phyloP scores from a whole-genome alignment of 2,329 filamentous ascomycete species.

The Cladosporium sp. region DNA sequence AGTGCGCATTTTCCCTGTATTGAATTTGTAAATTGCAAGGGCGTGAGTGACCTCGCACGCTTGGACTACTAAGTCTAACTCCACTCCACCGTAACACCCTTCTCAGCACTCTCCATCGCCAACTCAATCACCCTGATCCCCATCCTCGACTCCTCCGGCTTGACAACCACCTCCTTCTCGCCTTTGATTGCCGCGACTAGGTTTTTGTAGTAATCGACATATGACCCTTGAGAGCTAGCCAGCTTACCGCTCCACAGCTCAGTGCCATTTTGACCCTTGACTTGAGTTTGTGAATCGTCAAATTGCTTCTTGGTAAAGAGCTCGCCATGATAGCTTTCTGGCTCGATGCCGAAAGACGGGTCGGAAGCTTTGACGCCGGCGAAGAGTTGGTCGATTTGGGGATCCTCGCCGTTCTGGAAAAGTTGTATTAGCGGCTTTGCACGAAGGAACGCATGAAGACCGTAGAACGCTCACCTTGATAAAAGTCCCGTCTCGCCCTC shows the following conservation, averaged over 20 bases:
- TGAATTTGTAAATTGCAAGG: no score
- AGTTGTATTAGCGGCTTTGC: not conserved
- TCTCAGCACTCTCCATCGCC: conserved; percentile 38
- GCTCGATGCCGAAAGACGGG: conserved; percentile 34
- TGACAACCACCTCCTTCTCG: conserved; percentile 36
- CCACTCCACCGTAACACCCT: conserved; percentile 28
- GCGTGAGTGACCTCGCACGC: no score
- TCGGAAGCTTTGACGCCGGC: conserved; percentile 27
- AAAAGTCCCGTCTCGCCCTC: conserved; percentile 35
- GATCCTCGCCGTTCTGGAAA: conserved; percentile 27
- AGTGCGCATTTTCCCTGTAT: no score
- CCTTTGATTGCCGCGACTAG: conserved; percentile 39
- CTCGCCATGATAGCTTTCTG: conserved; percentile 34
- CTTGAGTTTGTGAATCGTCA: conserved; percentile 21
- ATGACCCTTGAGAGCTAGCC: conserved; percentile 38
- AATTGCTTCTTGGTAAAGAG: conserved; percentile 39
- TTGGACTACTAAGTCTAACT: no score
- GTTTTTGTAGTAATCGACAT: conserved; percentile 41
- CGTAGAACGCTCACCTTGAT: conserved; percentile 32
- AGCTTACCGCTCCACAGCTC: conserved; percentile 35
- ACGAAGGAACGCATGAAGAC: not conserved
- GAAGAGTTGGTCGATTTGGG: conserved; percentile 34
- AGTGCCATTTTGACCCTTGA: conserved; percentile 16
- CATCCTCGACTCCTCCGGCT: conserved; percentile 37
- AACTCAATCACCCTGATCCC: conserved; percentile 41